Conservation (phyloP, 305 asterid species). For the Fraxinus latifolia region DNA sequence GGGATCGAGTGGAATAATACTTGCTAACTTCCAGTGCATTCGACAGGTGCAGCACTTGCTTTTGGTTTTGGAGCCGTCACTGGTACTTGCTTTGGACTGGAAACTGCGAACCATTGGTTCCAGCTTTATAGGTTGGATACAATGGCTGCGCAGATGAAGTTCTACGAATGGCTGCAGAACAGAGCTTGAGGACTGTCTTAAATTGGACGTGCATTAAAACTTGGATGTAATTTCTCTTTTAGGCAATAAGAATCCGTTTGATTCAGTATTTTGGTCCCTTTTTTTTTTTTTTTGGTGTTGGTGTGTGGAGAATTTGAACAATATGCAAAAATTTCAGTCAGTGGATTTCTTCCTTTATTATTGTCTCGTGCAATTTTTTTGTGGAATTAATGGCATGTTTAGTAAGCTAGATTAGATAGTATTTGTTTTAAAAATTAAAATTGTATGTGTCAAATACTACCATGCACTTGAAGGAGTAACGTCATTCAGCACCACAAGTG, state of each 20-base stretch:
- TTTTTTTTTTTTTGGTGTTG: background rate
- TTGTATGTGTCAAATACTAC: background rate
- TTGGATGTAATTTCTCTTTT: constrained; percentile 1
- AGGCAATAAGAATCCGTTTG: constrained; percentile 26
- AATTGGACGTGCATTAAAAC: constrained; percentile 13
- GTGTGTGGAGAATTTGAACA: background rate
- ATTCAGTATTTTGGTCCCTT: background rate
- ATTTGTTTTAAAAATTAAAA: no score
- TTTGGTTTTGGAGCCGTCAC: constrained; percentile 73
- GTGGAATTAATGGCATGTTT: background rate
- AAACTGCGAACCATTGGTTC: constrained; percentile 71
- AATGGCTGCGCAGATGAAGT: constrained; percentile 72
- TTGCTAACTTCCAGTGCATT: background rate
- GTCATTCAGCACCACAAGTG: no score
- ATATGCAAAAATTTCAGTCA: background rate
- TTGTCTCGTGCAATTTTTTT: background rate
- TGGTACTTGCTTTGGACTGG: constrained; percentile 77
- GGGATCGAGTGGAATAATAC: background rate
- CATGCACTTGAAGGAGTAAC: no score
- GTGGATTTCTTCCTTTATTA: background rate
- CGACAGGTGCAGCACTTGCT: constrained; percentile 68
- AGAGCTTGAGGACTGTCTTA: constrained; percentile 41
- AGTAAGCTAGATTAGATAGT: no score
- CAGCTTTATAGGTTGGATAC: constrained; percentile 68
- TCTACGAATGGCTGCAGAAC: constrained; percentile 87